Conservation (phyloP, 2,329 filamentous ascomycete species). For the Volutella citrinella region DNA sequence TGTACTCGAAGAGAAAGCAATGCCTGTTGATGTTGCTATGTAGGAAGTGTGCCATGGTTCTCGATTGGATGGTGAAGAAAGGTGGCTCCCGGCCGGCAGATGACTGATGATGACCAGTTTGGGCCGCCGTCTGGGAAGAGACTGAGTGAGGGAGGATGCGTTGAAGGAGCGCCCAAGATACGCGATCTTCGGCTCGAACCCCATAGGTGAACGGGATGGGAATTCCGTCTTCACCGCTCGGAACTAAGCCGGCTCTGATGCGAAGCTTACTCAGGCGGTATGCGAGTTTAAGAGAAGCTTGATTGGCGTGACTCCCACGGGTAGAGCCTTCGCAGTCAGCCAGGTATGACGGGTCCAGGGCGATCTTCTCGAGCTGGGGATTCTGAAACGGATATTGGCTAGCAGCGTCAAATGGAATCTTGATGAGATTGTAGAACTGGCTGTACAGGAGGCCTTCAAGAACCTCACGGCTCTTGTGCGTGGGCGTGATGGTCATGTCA, state of each 20-base stretch:
- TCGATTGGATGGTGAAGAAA: not conserved
- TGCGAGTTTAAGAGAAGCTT: not conserved
- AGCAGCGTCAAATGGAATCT: not conserved
- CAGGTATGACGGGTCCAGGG: not conserved
- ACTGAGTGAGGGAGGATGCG: not conserved
- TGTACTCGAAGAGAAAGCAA: constrained; percentile 4
- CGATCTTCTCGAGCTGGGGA: not conserved
- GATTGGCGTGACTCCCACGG: not conserved
- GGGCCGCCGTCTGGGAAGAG: not conserved
- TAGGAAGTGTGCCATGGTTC: constrained; percentile 1
- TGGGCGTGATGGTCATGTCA: constrained; percentile 1
- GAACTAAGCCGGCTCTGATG: not conserved
- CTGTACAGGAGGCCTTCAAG: not conserved
- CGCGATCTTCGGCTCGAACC: not conserved
- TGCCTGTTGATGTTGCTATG: not conserved
- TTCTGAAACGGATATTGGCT: constrained; percentile 1
- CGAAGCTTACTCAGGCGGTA: not conserved
- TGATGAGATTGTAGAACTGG: no score
- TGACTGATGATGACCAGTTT: no score
- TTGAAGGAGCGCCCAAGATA: not conserved
- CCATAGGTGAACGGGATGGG: not conserved
- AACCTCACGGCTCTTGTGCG: not conserved
- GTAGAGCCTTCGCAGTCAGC: not conserved
- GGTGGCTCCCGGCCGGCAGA: no score
- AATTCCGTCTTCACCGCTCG: not conserved